Base-by-base conservation (phyloP, 371 early-diverging fungal species). In the Mortierella sp. region DNA sequence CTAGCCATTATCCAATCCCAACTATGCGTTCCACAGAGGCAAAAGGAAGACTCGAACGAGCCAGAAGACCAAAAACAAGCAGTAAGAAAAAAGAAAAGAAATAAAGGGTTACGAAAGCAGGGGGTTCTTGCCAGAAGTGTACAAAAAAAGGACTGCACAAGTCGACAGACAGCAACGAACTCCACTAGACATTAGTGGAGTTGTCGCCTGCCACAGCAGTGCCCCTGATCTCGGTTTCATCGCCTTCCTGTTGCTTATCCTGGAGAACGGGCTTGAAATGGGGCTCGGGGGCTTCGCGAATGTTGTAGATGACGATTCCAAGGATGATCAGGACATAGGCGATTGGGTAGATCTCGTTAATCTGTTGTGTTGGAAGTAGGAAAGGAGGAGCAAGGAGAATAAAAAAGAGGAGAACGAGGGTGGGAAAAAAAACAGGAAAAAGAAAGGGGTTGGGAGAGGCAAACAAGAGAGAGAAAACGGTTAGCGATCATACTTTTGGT, bases 271-370 rank as follows among this genome's bases (percentile, higher is more conserved):
- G 79, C 34, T 71, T 74, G 77, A 86, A 86, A 72, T 82, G 54
- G 21, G 86, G 79, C 43, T 74, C 82, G 57, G 86, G 86, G 0
- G 90, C 86, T 21, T 93, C 93, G 72, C 89, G 87, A 46, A 94
- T 71, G 73, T 94, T 91, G 79, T 94, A 95, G 57, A 94, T 82
- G 48, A 92, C 72, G 67, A 95, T 90, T 55, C 95, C 95, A 6
- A 86, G 44, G 46, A 94, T 90, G 72, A 93, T 90, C 57, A 93
- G 77, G 10, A 90, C 89, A 79, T 91, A 95, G n/a, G 95, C 92
- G 59, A 93, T 83, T 0, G 93, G 92, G 73, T 95, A 94, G 28
- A 95, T 73, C 34, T 85, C 76, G 64, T 92, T 90, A 69, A 92
- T 88, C 82, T 82, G 69, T 40, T 31, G 37, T 61, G 11, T 34